Evolutionary conservation across 495 filamentous ascomycete genomes (phyloP), one percentile per base, ranked within the genome.

Genomic region (Xeromyces bisporus): DNA sequence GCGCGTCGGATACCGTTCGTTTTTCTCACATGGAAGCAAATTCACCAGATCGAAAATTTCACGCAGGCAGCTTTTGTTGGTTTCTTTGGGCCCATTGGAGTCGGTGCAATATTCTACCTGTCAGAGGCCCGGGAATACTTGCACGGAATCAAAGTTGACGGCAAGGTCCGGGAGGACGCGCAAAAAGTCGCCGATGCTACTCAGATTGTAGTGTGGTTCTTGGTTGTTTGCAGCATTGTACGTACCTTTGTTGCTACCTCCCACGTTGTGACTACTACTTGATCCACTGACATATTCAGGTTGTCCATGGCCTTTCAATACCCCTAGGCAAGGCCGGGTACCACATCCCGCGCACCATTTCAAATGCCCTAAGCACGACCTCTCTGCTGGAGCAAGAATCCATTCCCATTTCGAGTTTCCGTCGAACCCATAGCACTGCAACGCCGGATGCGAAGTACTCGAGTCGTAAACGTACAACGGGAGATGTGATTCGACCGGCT

Each of bases 11-110:
- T 85, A 15, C 86, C 86, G 0, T 69, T 80, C 35, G 64, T 93
- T 11, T 67, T 81, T 20, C 67, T 66, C 7, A 56, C 86, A 46
- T 77, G 81, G 52, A 76, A 70, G 48, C 64, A 67, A 31, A 86
- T 93, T 29, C 74, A 71, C 28, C 83, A 92, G 47, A 82, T 91
- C 29, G 74, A 85, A 36, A 67, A 77, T 24, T 41, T 69, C 6
- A 58, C 60, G 7, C 80, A 91, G 37, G 81, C 84, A 2, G 56
- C 75, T 1, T 91, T 92, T 39, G 79, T 85, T 18, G 87, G 85
- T 3, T 92, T 92, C 61, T 93, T 93, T 41, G 87, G 86, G 0
- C 87, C 85, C 7, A 87, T 96, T 36, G 86, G 87, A n/a, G 82
- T 93, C 4, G 82, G 77, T 26, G 83, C 85, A 3, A 66, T 93